A percentile compares a stretch with the other conserved stretches of the same genome.
These are phyloP conservation scores for Tuber umbilicatum DNA, from an alignment of 495 filamentous ascomycete genomes.

Conservation along the genomic window DNA sequence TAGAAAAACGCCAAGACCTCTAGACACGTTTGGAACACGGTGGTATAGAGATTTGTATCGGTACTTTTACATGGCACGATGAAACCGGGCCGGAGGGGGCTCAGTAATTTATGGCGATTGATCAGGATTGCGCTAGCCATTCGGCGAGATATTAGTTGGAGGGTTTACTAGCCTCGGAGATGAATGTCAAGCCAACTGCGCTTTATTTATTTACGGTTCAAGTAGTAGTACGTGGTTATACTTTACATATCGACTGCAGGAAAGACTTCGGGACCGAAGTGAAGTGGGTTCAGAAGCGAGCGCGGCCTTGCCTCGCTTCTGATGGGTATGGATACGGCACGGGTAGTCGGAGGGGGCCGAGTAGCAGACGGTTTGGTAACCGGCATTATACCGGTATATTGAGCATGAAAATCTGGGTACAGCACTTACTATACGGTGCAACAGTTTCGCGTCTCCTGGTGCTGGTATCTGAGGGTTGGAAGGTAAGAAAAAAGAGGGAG, in stretches of 20 bases:
- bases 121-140: not conserved
- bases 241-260: slow-evolving; percentile 2
- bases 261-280: not conserved
- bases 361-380: not conserved
- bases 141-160: not conserved
- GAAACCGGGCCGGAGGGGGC: not conserved
- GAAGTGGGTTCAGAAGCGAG: not conserved
- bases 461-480: not conserved
- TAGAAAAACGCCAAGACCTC: not conserved
- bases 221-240: not conserved
- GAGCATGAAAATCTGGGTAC: not conserved
- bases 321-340: not conserved
- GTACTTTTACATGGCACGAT: not conserved
- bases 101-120: not conserved
- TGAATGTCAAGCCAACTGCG: not conserved
- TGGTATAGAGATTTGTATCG: not conserved
- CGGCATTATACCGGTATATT: not conserved
- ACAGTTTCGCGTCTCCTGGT: too few relatives aligned
- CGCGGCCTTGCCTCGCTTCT: not conserved
- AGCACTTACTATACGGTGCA: too few relatives aligned
- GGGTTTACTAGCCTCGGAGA: not conserved
- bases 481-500: not conserved
- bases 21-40: not conserved
- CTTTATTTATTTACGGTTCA: not conserved
- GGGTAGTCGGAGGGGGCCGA: not conserved